Base-by-base conservation (phyloP, 345 rosid genomes). In the Eucalyptus globulus region DNA sequence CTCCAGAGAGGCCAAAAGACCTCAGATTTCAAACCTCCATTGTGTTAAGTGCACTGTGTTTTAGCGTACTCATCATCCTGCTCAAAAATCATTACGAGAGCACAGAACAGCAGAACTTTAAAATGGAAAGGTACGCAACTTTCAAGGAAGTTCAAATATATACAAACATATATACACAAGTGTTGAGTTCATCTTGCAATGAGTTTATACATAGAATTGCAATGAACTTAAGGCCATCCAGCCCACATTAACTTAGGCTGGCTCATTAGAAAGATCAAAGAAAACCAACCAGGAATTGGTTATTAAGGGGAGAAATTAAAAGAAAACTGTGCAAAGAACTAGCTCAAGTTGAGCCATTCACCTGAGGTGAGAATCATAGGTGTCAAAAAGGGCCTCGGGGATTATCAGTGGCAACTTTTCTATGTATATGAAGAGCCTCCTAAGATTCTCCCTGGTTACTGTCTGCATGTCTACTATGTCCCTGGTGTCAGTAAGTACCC, bases 351-450 rank as follows among this genome's bases (percentile, higher is more conserved):
- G 45, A 37, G 90, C 80, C 37, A 29, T 43, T 89, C 45, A 93
- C 90, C 92, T 88, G 50, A 94, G 19, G 87, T 94, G 95, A 44
- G 95, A 94, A 91, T 93, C 93, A 22, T 92, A 93, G 22, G 92
- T 40, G 87, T 93, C 93, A 86, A 94, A 91, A 81, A 94, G 81
- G 67, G 89, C 47, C 44, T 94, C 95, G 5, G 96, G 97, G 88
- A 93, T 87, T 12, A 95, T 92, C 45, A 91, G 86, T 24, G 97
- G 95, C 91, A 95, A 88, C 91, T 93, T 95, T 89, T 95, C 96
- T 87, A 95, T 91, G 88, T 95, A 95, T 90, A 93, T 19, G 91
- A 93, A 94, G 45, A 95, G 93, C 88, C 96, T 93, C 87, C 92
- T 91, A 26, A 95, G 93, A 91, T 95, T 93, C 92, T 95, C 96